Percentiles rank a stretch among this genome's conserved stretches.
Evolutionary conservation across 345 rosid species (phyloP).

Genomic region (Odontarrhena argentea): DNA sequence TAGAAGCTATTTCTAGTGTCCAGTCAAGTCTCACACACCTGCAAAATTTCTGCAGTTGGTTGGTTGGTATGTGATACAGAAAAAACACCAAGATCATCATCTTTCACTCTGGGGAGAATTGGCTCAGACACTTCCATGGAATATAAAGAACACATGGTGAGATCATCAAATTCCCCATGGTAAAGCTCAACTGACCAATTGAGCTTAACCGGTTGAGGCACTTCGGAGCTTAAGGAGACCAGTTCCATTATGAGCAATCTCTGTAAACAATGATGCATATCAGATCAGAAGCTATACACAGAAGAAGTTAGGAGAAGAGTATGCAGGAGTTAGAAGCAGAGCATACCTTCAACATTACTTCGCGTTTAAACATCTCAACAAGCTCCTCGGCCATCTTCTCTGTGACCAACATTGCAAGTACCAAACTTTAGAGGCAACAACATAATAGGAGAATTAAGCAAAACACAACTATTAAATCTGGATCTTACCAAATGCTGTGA

Average conservation of each 20-base stretch:
- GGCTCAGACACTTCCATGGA: constrained; percentile 51
- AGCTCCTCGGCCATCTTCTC: constrained; percentile 78
- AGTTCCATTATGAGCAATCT: constrained; percentile 64
- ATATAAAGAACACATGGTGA: constrained; percentile 56
- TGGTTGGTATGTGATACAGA: constrained; percentile 41
- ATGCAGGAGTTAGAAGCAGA: constrained; percentile 35
- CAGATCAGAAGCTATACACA: background rate
- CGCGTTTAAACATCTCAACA: constrained; percentile 71
- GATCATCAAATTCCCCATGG: constrained; percentile 66
- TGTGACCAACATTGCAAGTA: constrained; percentile 36
- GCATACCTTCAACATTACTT: constrained; percentile 73
- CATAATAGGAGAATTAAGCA: constrained; percentile 6
- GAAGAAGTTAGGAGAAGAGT: background rate
- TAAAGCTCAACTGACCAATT: constrained; percentile 77
- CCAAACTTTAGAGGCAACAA: constrained; percentile 21
- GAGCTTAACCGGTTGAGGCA: constrained; percentile 39
- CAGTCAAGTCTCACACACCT: constrained; percentile 46
- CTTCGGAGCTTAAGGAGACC: constrained; percentile 52
- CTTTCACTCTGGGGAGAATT: constrained; percentile 53
- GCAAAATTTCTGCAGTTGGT: constrained; percentile 57
- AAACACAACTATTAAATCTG: background rate
- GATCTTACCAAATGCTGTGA: constrained; percentile 62
- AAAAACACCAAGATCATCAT: constrained; percentile 38
- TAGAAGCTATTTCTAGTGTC: background rate
- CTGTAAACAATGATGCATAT: constrained; percentile 47